Evolutionary conservation across 1,284 basidiomycete species (phyloP).

Genomic region (Ceratobasidium sp.): DNA sequence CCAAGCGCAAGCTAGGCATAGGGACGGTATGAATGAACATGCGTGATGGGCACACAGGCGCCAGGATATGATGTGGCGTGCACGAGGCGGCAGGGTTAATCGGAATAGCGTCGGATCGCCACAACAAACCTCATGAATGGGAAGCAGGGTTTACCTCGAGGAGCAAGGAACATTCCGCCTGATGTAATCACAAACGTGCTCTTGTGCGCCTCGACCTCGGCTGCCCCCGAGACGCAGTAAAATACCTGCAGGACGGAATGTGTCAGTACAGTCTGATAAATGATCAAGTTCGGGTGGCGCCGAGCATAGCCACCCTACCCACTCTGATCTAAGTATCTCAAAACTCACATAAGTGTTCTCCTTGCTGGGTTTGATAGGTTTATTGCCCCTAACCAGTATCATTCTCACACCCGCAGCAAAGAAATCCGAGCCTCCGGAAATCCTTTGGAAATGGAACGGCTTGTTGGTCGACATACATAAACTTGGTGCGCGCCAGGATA

Average conservation of each 20-base stretch:
- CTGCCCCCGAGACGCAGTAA: conserved; percentile 86
- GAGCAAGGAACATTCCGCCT: conserved; percentile 90
- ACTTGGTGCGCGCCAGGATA: conserved; percentile 52
- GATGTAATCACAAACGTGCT: conserved; percentile 80
- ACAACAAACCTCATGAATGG: background rate
- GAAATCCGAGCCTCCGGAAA: conserved; percentile 91
- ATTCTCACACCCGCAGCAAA: conserved; percentile 89
- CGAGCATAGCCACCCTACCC: no score
- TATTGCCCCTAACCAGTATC: conserved; percentile 79
- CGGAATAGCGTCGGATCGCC: background rate
- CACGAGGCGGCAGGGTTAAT: background rate
- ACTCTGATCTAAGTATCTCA: no score
- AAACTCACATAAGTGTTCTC: conserved; percentile 82
- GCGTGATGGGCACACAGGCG: background rate
- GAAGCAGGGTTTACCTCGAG: conserved; percentile 69
- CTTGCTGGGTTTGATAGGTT: conserved; percentile 87
- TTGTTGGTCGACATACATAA: conserved; percentile 66
- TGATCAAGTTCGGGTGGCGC: background rate
- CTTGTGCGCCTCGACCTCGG: conserved; percentile 84
- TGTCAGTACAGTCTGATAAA: background rate
- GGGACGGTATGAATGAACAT: background rate
- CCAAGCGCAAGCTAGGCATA: background rate
- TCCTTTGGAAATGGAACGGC: conserved; percentile 88
- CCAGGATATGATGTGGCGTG: background rate
- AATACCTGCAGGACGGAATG: conserved; percentile 69